Evolutionary conservation across 1,139 yeast genomes (phyloP), one percentile per base, ranked within the genome.

Genomic region (Meyerozyma smithsonii): DNA sequence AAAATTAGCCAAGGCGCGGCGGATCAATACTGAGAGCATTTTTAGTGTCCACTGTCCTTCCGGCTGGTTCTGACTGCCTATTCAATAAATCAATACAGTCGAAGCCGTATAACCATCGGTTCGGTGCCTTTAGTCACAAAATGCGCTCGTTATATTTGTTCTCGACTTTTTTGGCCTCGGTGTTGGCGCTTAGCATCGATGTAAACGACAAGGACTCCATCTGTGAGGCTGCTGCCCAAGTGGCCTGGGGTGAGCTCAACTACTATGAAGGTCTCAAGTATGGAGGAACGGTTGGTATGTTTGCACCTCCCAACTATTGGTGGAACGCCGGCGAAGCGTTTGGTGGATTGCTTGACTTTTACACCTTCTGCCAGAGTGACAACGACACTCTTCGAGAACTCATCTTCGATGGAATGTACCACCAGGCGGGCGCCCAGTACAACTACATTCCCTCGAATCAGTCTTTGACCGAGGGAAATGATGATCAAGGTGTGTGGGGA

Each of bases 401-500:
- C 38, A 60, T 79, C 17, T 61, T 55, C 41, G 66, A 73, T 30
- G 75, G 62, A 10, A 66, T 69, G 74, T 65, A 51, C 46, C 67
- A 62, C 42, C 86, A 80, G 52, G 70, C 80, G 1, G 85, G 85
- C 23, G 57, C 59, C 1, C 58, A 71, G 44, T 68, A 59, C 49
- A 72, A 79, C 54, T 79, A 74, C 49, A 72, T 79, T 49, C 84
- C 85, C 11, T 52, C 64, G 2, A 79, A 79, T 48, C 84, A 78
- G 56, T 69, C 81, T 6, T 67, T 75, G 64, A 77, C 79, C 16
- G 84, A 79, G 56, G 86, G 85, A 55, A 80, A 80, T 56, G 86
- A 80, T 69, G 86, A 80, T 61, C 85, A 80, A 62, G 84, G 84
- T 44, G 79, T 80, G 37, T 80, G 86, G 86, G 84, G 83, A 3